Conservation (phyloP, 1,284 basidiomycete species). For the Macrocystidia cucumis region DNA sequence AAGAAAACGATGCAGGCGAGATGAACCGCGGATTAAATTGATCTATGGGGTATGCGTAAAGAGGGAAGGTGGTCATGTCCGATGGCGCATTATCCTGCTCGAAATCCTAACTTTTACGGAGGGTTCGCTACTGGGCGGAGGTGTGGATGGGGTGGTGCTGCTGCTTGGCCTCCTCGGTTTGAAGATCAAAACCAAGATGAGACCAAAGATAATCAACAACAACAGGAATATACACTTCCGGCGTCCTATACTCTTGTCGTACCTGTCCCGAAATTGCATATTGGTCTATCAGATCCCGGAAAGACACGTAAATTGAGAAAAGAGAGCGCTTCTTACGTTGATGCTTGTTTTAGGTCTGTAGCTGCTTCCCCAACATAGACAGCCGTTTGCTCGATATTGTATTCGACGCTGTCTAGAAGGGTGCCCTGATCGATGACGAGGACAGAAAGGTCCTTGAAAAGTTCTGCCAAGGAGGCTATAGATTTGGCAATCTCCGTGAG, state of each 20-base stretch:
- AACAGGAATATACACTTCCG: constrained; percentile 92
- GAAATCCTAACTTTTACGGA: no score
- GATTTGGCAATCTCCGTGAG: constrained; percentile 89
- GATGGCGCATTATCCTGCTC: no score
- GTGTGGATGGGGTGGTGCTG: constrained; percentile 18
- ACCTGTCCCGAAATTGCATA: constrained; percentile 44
- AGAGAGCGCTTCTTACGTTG: constrained; percentile 33
- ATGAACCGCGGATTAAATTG: no score
- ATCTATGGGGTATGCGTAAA: no score
- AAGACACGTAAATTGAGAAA: no score
- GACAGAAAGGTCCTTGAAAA: constrained; percentile 91
- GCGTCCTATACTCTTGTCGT: constrained; percentile 90
- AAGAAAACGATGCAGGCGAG: no score
- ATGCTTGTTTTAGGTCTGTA: constrained; percentile 77
- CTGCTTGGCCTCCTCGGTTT: constrained; percentile 52
- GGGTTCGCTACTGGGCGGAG: no score
- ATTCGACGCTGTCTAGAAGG: constrained; percentile 93
- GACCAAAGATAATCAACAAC: constrained; percentile 81
- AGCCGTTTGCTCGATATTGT: constrained; percentile 92
- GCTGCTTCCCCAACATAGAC: constrained; percentile 80
- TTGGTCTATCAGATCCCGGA: constrained; percentile 6
- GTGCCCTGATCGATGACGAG: constrained; percentile 99
- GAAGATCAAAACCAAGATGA: constrained; percentile 76
- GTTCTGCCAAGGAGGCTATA: constrained; percentile 86
- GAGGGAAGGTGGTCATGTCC: no score